A percentile compares a stretch with the other conserved stretches of the same genome.
Evolutionary conservation across 1,139 yeast genomes (phyloP).

Genomic region (Sugiyamaella castrensis): DNA sequence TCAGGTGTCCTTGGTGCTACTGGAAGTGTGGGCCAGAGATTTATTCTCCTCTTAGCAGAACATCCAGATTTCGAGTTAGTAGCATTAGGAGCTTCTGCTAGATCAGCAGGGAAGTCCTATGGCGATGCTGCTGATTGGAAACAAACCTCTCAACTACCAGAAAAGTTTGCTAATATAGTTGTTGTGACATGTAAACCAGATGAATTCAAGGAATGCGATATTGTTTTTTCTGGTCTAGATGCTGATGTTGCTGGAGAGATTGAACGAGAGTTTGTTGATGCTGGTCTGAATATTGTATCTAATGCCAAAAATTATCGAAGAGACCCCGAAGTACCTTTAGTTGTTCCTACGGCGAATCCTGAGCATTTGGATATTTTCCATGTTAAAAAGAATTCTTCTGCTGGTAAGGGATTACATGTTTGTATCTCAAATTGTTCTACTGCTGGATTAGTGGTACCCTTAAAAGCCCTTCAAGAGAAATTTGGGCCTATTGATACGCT

Average conservation of each 20-base stretch:
- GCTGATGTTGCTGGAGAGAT: slow-evolving; percentile 91
- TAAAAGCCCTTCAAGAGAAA: slow-evolving; percentile 82
- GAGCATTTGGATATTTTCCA: slow-evolving; percentile 81
- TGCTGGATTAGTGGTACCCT: slow-evolving; percentile 95
- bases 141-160: slow-evolving; percentile 82
- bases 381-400: slow-evolving; percentile 49
- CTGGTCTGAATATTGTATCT: slow-evolving; percentile 81
- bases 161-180: slow-evolving; percentile 53
- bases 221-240: slow-evolving; percentile 93
- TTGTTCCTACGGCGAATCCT: slow-evolving; percentile 95
- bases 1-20: slow-evolving; percentile 94
- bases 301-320: slow-evolving; percentile 97
- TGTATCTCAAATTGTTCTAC: slow-evolving; percentile 98
- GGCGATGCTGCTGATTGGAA: slow-evolving; percentile 91
- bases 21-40: slow-evolving; percentile 97
- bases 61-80: slow-evolving; percentile 89
- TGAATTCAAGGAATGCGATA: slow-evolving; percentile 81
- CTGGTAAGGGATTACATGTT: slow-evolving; percentile 77
- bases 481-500: slow-evolving; percentile 88
- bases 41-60: slow-evolving; percentile 73
- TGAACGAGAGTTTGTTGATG: slow-evolving; percentile 77
- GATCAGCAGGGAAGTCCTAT: slow-evolving; percentile 91
- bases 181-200: slow-evolving; percentile 79
- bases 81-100: slow-evolving; percentile 86
- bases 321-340: slow-evolving; percentile 79